Conservation (phyloP, 352 stramenopile genomes). For the Pelagophyceae sp. region DNA sequence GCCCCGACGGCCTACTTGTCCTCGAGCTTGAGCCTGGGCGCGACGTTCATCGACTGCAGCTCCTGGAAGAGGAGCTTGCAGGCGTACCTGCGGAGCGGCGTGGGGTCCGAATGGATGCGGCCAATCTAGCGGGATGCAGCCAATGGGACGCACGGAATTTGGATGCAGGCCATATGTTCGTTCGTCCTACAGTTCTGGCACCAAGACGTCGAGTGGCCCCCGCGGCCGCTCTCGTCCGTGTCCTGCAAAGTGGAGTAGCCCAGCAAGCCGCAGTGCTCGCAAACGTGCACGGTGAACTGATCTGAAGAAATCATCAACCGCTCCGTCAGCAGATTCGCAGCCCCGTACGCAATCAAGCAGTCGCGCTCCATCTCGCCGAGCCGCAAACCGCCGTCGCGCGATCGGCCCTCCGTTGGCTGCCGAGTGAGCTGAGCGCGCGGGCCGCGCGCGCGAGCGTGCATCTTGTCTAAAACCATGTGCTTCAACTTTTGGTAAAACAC, state of each 20-base stretch:
- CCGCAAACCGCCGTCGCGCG: conserved; percentile 91
- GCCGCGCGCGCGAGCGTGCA: conserved; percentile 90
- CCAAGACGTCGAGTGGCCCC: conserved; percentile 67
- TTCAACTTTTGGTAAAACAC: conserved; percentile 99
- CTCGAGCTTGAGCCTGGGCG: conserved; percentile 89
- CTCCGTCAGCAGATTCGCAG: conserved; percentile 98
- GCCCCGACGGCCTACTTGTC: conserved; percentile 76
- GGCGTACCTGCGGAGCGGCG: too few species aligned
- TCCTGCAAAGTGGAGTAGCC: conserved; percentile 58
- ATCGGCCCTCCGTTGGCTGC: conserved; percentile 96
- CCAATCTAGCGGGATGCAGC: too few species aligned
- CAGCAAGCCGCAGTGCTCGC: conserved; percentile 89
- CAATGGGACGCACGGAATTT: too few species aligned
- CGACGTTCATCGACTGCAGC: conserved; percentile 98
- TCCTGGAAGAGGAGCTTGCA: conserved; percentile 98
- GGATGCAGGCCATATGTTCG: conserved; percentile 92
- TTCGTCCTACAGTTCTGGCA: conserved; percentile 96
- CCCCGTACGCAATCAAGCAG: conserved; percentile 98
- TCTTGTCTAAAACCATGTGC: conserved; percentile 99
- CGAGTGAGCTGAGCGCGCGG: conserved; percentile 87
- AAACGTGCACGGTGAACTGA: conserved; percentile 96
- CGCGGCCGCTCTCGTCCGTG: background rate
- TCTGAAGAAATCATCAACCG: conserved; percentile 98
- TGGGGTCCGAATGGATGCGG: too few species aligned
- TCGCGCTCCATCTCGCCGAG: conserved; percentile 97